Evolutionary conservation across 495 filamentous ascomycete genomes (phyloP), one percentile per base, ranked within the genome.

Genomic region (Xylaria palmicola): DNA sequence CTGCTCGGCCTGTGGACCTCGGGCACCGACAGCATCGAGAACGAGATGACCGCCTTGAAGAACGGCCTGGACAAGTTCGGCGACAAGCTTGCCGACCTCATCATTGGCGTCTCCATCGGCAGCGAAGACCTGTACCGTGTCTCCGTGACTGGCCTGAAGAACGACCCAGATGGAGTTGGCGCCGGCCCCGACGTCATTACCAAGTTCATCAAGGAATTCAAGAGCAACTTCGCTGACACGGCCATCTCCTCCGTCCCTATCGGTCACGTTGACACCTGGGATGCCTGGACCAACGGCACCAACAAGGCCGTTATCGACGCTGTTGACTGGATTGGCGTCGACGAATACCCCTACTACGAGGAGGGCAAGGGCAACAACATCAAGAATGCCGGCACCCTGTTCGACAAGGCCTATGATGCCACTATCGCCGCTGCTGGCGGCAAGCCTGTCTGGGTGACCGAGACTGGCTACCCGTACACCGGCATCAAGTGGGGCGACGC

Each of bases 81-180:
- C 60, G 63, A 56, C 40, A 56, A 72, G 26, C 69, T 79, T 41
- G 72, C 71, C 50, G 73, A 80, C 49, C 79, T 79, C 59, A 74
- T 84, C 59, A 76, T 83, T 27, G 80, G 77, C 53, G 76, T 83
- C 55, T 75, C 72, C 20, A 80, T 83, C 39, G 81, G 81, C 44
- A 77, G 71, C 68, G 81, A 84, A 70, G 81, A 84, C 51, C 69
- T 84, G 13, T 84, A 84, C 78, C 79, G 81, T 58, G 56, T 60
- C 45, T 78, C 75, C 5, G 74, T 66, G 43, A 75, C 74, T 22
- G 76, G 76, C 52, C 57, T 76, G 61, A 65, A 61, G 64, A 79
- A 79, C 72, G 65, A 77, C 56, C 62, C 74, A 4, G 47, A 48
- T 3, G 75, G 74, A 40, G 66, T 75, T 17, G 81, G 81, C 58